These are phyloP conservation scores for Paspalum vaginatum DNA, from an alignment of 176 grass and related monocot genomes.

Conservation along the genomic window DNA sequence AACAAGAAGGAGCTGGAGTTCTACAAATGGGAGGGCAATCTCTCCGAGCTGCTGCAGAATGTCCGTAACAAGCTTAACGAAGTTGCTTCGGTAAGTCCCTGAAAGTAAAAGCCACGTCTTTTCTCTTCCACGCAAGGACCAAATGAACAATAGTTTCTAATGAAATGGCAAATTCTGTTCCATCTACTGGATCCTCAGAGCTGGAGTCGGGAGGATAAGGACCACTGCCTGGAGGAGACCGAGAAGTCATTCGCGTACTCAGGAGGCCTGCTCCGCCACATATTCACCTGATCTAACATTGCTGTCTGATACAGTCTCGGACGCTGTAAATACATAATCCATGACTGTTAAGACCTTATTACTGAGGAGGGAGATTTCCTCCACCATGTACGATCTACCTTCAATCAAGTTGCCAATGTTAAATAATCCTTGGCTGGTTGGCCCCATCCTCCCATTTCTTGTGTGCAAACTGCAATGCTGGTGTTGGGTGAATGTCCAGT, in stretches of 20 bases:
- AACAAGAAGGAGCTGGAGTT: slow-evolving; percentile 95
- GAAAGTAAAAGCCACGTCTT: background rate
- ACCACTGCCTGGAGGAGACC: slow-evolving; percentile 87
- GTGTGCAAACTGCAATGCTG: background rate
- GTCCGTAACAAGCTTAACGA: slow-evolving; percentile 77
- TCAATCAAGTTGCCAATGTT: background rate
- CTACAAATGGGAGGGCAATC: slow-evolving; percentile 90
- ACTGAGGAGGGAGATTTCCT: background rate
- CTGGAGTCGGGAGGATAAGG: slow-evolving; percentile 89
- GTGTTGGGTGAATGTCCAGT: no score
- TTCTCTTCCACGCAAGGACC: background rate
- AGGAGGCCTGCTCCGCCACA: slow-evolving; percentile 66
- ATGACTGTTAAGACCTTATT: slow-evolving; percentile 5
- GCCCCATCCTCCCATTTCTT: background rate
- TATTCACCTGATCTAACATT: slow-evolving; percentile 57
- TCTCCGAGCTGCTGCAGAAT: slow-evolving; percentile 81
- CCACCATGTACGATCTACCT: slow-evolving; percentile 13
- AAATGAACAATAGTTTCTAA: background rate
- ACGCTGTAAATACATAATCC: slow-evolving; percentile 46
- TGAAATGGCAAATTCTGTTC: background rate
- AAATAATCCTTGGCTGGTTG: background rate
- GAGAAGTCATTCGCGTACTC: slow-evolving; percentile 86
- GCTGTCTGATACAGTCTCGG: background rate
- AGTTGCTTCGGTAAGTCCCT: slow-evolving; percentile 68
- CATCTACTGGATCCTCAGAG: slow-evolving; percentile 31